A percentile compares a stretch with the other conserved stretches of the same genome.
Conservation (phyloP, 768 basidiomycete genomes). For the Phanerochaete sordida region DNA sequence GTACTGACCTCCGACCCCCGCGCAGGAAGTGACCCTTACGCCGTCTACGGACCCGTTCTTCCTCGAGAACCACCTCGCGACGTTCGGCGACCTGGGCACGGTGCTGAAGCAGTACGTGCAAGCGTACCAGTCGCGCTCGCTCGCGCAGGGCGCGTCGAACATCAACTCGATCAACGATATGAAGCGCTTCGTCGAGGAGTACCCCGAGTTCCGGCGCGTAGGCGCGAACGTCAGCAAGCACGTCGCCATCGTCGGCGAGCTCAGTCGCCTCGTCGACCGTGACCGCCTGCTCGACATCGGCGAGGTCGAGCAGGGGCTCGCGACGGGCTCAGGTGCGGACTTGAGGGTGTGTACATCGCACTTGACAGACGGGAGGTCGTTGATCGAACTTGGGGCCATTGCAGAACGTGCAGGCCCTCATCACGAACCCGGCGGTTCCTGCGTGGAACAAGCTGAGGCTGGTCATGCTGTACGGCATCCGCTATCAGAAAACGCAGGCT, state of each 20-base stretch:
- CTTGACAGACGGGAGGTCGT: background rate
- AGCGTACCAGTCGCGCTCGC: slow-evolving; percentile 83
- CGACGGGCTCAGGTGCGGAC: slow-evolving; percentile 88
- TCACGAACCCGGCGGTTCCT: slow-evolving; percentile 65
- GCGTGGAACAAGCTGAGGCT: slow-evolving; percentile 83
- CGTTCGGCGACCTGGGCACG: slow-evolving; percentile 95
- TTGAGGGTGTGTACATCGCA: slow-evolving; percentile 51
- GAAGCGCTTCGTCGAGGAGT: slow-evolving; percentile 97
- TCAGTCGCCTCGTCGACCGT: slow-evolving; percentile 83
- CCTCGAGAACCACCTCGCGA: slow-evolving; percentile 83
- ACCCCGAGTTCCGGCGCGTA: slow-evolving; percentile 94
- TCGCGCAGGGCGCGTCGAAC: slow-evolving; percentile 67
- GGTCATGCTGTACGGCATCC: slow-evolving; percentile 88
- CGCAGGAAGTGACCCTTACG: slow-evolving; percentile 90
- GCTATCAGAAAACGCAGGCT: slow-evolving; percentile 89
- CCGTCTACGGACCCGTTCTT: slow-evolving; percentile 93
- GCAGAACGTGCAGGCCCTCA: slow-evolving; percentile 83
- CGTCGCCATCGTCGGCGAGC: slow-evolving; percentile 93
- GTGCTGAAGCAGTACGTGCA: slow-evolving; percentile 91
- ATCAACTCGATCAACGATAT: slow-evolving; percentile 96
- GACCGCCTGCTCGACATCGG: slow-evolving; percentile 87
- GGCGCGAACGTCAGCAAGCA: slow-evolving; percentile 99
- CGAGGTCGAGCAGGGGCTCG: slow-evolving; percentile 95
- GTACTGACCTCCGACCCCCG: no score
- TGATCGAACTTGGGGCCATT: background rate